A percentile compares a stretch with the other conserved stretches of the same genome.
These are phyloP conservation scores for Plasmodium cynomolgi DNA, from an alignment of 169 alveolate genomes.

Conservation along the genomic window DNA sequence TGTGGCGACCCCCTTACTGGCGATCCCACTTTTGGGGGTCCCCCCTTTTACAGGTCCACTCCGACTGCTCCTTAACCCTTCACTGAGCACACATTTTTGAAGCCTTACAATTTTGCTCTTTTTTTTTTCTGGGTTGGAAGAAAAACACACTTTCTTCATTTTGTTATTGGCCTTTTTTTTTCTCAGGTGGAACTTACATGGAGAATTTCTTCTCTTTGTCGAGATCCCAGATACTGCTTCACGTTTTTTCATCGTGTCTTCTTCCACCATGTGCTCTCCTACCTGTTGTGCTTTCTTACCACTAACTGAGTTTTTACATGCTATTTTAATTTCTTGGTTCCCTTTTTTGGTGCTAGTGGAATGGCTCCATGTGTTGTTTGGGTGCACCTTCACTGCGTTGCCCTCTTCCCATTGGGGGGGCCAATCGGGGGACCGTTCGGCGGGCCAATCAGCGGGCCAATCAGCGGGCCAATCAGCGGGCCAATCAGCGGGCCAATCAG, in stretches of 20 bases:
- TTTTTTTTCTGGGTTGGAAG: not conserved
- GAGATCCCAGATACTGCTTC: not conserved
- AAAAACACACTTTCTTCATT: not conserved
- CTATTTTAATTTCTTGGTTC: not conserved
- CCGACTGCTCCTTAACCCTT: not conserved
- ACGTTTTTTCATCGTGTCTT: not conserved
- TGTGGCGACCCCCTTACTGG: not conserved
- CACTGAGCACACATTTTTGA: not conserved
- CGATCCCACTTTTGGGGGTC: not conserved
- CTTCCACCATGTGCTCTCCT: not conserved
- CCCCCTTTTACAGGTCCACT: not conserved
- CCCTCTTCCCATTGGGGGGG: not conserved
- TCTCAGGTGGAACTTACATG: not conserved
- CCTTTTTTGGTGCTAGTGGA: not conserved
- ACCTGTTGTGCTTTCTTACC: not conserved
- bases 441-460: too few relatives aligned
- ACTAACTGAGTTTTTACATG: not conserved
- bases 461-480: too few relatives aligned
- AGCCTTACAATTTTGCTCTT: constrained; percentile 9
- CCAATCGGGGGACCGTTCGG: too few relatives aligned
- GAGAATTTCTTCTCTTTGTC: not conserved
- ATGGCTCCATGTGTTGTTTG: not conserved
- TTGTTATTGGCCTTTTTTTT: not conserved
- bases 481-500: too few relatives aligned
- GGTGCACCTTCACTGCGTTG: not conserved